Base-by-base conservation (phyloP, 371 early-diverging fungal species). In the Mucor plumbeus region DNA sequence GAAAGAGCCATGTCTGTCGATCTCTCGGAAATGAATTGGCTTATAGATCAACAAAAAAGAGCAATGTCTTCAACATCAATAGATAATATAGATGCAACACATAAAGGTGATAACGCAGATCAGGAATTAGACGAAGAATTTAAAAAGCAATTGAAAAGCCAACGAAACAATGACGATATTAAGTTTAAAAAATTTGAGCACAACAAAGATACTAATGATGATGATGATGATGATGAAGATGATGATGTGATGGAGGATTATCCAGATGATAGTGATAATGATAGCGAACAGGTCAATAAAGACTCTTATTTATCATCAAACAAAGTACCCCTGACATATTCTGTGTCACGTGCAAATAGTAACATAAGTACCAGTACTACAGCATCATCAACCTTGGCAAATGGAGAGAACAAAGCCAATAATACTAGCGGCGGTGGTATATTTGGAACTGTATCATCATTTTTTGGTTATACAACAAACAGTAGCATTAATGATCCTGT, bases 31-130 rank as follows among this genome's bases (percentile, higher is more conserved):
- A 69, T 69, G 67, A 69, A 69, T 19, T 58, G 59, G 61, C 38
- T 73, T 10, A 64, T 73, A n/a, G 69, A 69, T 41, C 58, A 66
- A 38, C 69, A 65, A 77, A 77, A 47, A 74, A 84, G 61, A 75
- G 62, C 48, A 15, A 13, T 67, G 26, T 44, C 47, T n/a, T 33
- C 56, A 5, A 36, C 17, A 4, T 61, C 53, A 11, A 31, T 50
- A 8, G 53, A 50, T 19, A 47, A 60, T 33, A 43, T 60, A 33
- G 44, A 61, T 53, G 48, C 17, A 2, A 21, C 40, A 1, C 63
- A 40, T 4, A 14, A 59, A 4, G 10, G 40, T 15, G 41, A 55
- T 9, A 41, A 55, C 6, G 11, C 44, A 17, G 76, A 76, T 34
- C 62, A 65, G 13, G 67, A 70, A 31, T 39, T 74, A n/a, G 70